Evolutionary conservation across 2,329 filamentous ascomycete genomes (phyloP), one percentile per base, ranked within the genome.

Genomic region (Akanthomyces muscarius): DNA sequence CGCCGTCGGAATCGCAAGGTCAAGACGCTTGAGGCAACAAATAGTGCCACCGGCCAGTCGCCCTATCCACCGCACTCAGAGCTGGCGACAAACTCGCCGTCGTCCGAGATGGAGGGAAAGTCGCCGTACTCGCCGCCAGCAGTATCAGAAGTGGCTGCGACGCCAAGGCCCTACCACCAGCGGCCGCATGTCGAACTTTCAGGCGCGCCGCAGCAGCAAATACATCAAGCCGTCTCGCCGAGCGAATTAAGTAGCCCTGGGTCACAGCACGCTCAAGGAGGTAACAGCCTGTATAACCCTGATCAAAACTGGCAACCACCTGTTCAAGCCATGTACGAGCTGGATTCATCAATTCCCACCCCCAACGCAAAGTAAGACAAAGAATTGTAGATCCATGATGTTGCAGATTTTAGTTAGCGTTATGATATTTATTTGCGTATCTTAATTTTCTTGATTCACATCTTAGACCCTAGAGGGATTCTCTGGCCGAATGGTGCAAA

Each of bases 1-100:
- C 63, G 63, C 14, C 63, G 63, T 10, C 33, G 56, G 13, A 60
- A 61, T 28, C 48, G 55, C 54, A 64, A 64, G 21, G 30, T 48
- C 14, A 51, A n/a, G 11, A 50, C 56, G 5, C 48, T 48, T 4
- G 23, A 3, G 6, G 36, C 55, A 14, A 25, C n/a, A 13, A 28
- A 28, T 13, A 21, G 10, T 23, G 28, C 2, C 28, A 30, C 41
- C 5, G 21, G 10, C 16, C 58, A 36, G 41, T 21, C 41, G n/a
- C 53, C 53, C 5, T 33, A n/a, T 8, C 48, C 53, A 11, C 48
- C 36, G 5, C 36, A 63, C 2, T 44, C 54, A 4, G 61, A 63
- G 55, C 33, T 63, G 13, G 38, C 54, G 3, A 25, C 53, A 13
- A 58, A 63, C 41, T 52, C 54, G 45, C 61, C 54, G 11, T 58